Evolutionary conservation across 495 filamentous ascomycete genomes (phyloP), one percentile per base, ranked within the genome.

Genomic region (Podospora pseudopauciseta): DNA sequence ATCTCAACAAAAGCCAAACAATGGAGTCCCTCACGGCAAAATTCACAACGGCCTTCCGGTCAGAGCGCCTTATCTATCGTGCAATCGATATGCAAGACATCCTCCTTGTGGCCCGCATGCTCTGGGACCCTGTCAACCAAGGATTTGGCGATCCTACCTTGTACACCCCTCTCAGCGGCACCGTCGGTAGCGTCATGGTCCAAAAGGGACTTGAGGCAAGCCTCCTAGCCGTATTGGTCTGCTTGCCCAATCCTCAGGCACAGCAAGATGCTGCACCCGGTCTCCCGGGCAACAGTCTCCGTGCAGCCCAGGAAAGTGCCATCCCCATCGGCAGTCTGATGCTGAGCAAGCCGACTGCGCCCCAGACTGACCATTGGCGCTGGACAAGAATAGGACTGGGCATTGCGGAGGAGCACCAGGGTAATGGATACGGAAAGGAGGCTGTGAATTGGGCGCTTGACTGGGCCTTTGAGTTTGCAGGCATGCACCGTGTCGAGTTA

Each of bases 381-480:
- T 67, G 69, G 59, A 70, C 73, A 16, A 69, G 72, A 26, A 66
- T 84, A 20, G 77, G 73, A 3, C 72, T 83, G 15, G 72, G 77
- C 16, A 70, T 84, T 3, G 65, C 70, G 3, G 69, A 72, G n/a
- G 60, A 26, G 20, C 75, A 76, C 58, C 78, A 80, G 55, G 76
- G 77, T 0, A 72, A 79, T 58, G 84, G 84, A 5, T 86, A 84
- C 56, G 84, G 83, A 2, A 71, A 64, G 13, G 84, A 86, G 67
- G 83, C 80, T 0, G 79, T 85, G 27, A 72, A 76, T 30, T 86
- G 83, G 83, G 77, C 67, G 13, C 63, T 85, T 68, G 74, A 82
- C 13, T 84, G 80, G 78, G 80, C 75, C 4, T 85, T 85, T 64
- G 54, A 62, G 54, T 69, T 72, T 39, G 81, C 75, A 1, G 81